Percentiles rank a stretch among this genome's conserved stretches.
phyloP scores from a whole-genome alignment of 805 yeast species.

The Lipomyces sp. region DNA sequence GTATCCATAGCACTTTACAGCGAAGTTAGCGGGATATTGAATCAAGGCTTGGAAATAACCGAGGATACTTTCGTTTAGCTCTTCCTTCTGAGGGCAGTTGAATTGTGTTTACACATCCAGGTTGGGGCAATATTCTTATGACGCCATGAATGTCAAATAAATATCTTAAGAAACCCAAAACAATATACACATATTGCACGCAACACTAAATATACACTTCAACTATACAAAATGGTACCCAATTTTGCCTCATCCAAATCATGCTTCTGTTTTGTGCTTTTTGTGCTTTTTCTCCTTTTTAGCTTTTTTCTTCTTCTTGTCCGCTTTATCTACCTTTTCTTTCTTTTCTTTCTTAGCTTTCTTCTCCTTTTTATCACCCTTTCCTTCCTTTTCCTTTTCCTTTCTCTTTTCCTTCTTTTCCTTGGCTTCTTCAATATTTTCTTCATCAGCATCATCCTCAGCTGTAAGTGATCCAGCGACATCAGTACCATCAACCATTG shows the following conservation, averaged over 20 bases:
- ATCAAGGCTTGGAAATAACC: not conserved
- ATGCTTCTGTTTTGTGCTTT: slow-evolving; percentile 34
- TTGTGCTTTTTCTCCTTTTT: slow-evolving; percentile 38
- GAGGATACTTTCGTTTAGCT: not conserved
- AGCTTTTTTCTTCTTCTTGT: slow-evolving; percentile 41
- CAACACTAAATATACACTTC: slow-evolving; percentile 2
- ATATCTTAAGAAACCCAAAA: not conserved
- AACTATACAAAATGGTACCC: not conserved
- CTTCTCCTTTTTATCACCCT: slow-evolving; percentile 42
- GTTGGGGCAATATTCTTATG: not conserved
- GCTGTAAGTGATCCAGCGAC: not conserved
- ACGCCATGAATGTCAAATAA: not conserved
- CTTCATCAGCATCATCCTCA: slow-evolving; percentile 13
- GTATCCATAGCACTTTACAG: not conserved
- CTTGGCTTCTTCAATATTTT: slow-evolving; percentile 53
- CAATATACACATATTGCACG: slow-evolving; percentile 7
- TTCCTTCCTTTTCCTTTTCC: slow-evolving; percentile 40
- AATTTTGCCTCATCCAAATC: slow-evolving; percentile 11
- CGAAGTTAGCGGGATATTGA: not conserved
- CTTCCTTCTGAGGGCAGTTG: not conserved
- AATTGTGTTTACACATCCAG: no score
- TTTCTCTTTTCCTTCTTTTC: slow-evolving; percentile 45
- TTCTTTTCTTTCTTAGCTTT: slow-evolving; percentile 45
- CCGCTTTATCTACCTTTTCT: slow-evolving; percentile 37
- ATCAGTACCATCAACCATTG: slow-evolving; percentile 32